Evolutionary conservation across 108 stramenopile species (phyloP), one percentile per base, ranked within the genome.

Genomic region (Skeletonema tropicum): DNA sequence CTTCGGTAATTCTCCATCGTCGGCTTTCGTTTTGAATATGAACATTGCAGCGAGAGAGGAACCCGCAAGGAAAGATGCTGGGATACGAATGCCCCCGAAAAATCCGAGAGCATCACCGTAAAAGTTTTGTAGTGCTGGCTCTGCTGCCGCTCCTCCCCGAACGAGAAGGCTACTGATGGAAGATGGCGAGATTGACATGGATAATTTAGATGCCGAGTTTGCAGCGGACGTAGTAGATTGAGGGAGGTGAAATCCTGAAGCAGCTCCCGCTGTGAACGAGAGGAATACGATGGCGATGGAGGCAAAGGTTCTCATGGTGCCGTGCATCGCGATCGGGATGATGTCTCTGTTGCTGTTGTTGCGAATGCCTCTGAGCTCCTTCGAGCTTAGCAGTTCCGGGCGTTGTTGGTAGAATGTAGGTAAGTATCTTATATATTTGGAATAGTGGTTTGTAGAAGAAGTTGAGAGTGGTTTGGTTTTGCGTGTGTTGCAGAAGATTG

Each of bases 21-120:
- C n/a, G 0, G 48, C 61, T 17, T 55, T 60, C 10, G 31, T 52
- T 38, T 76, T 76, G 26, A 76, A 57, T 7, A 42, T 61, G 14
- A 76, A 76, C 7, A 76, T 76, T 39, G 68, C 75, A 35, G 60
- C 75, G 15, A 76, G 68, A 30, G 68, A 69, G 4, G 68, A 69
- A 6, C 75, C 75, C 3, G 75, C 75, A 11, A 76, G 60, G 33
- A 76, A 76, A 3, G 68, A 61, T 10, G 75, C 75, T 8, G 75
- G 75, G 32, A 76, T 69, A 17, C 75, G 23, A 6, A 76, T 63
- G 6, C 61, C 61, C 5, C 61, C 61, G 9, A 62, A 62, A 7
- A 36, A 62, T 2, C 61, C 61, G 8, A 62, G 36, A 21, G 61
- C 61, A 25, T 62, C 61, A 21, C 61, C 61, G 7, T 62, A 62